Evolutionary conservation across 192 early-diverging fungal species (phyloP), one percentile per base, ranked within the genome.

Genomic region (Coemansia asiatica): DNA sequence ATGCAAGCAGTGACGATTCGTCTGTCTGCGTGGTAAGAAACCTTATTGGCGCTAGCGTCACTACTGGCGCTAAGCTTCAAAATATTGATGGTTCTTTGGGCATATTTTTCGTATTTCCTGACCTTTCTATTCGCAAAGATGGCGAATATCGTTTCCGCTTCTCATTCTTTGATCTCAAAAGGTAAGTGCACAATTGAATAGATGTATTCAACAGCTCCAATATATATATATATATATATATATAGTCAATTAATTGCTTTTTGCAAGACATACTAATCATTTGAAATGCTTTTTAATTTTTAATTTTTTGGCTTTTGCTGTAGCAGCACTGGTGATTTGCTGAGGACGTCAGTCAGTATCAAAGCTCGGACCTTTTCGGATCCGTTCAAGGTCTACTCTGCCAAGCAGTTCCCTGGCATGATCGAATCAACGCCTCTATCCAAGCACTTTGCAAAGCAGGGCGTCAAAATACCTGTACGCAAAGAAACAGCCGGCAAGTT

Each of bases 351-450:
- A 47, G 73, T 84, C 0, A 63, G 59, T 1, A 81, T 90, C 31
- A 81, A 89, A 25, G 83, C 85, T 1, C 70, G 74, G 15, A 75
- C 84, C 3, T 89, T 87, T 60, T 86, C 88, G 19, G 84, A 88
- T 21, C 81, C 84, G 16, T 91, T 91, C 68, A 73, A 66, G 6
- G 88, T 90, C 40, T 90, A 86, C 56, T 90, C 88, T 29, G 90
- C 89, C 31, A 91, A 91, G 56, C 83, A 86, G 71, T 91, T 91
- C 63, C 90, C 90, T 0, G 90, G 90, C 0, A 90, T 91, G 88
- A 90, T 87, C 13, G 90, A 89, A 66, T 91, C 89, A 0, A 91
- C 89, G 0, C 66, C 74, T 28, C 73, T 91, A 0, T 91, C 90
- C 7, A 91, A 87, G 66, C 85, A 85, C 53, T 90, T 91, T 74